Base-by-base conservation (phyloP, 495 filamentous ascomycete genomes). In the Daldinia grandis region DNA sequence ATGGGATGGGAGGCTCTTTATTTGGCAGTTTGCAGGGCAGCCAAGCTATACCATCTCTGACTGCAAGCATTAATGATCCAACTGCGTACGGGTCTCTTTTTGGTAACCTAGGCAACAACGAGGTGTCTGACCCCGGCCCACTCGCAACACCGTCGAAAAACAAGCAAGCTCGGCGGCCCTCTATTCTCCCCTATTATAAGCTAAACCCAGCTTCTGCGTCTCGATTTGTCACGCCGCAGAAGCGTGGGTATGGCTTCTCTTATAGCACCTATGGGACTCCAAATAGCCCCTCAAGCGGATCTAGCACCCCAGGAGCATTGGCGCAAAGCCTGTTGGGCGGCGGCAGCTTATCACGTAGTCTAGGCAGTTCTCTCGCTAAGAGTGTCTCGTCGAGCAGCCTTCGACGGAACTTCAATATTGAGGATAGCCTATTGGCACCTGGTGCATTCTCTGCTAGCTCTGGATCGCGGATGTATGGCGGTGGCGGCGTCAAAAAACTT, bases 71-170 rank as follows among this genome's bases (percentile, higher is more conserved):
- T 53, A 88, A 87, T 51, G 92, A 93, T 55, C 82, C 82, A 15
- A 88, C 90, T 44, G 93, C 95, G 0, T 98, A 96, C 74, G 95
- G 95, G 24, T 91, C 91, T 2, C 85, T 98, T 14, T 97, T 97
- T 78, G 83, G 86, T 3, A 89, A 87, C 42, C 78, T 97, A 21
- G 87, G 85, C 5, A 83, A 86, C 0, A 87, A 89, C 12, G 87
- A 84, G 65, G 78, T 87, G 7, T 82, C 88, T 37, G 90, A 90
- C 64, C 89, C 91, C 1, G 94, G 94, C 35, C 94, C 94, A 4
- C 83, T 97, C 61, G 94, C 93, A 15, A 97, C 93, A 1, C 94
- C 95, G 0, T 86, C 97, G n/a, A 89, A 87, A 64, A 89, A 85
- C 59, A 72, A 68, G 12, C 91, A 92, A 76, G 84, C 88, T 53